phyloP scores from a whole-genome alignment of 192 early-diverging fungal genomes.

The Dispira parvispora region DNA sequence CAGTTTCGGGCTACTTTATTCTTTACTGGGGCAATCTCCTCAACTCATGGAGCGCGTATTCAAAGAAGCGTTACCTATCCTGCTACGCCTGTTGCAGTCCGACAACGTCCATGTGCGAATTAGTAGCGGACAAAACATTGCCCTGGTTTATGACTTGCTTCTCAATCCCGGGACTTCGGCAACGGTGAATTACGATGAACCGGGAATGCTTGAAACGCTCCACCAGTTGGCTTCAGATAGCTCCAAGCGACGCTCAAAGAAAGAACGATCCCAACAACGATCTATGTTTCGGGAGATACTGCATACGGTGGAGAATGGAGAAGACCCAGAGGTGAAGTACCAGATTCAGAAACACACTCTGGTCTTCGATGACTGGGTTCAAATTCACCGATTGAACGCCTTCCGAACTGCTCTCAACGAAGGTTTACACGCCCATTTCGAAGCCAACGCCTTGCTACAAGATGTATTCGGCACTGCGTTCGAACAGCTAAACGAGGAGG shows the following conservation, averaged over 20 bases:
- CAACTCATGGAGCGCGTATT: neutral
- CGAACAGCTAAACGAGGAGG: too few species aligned
- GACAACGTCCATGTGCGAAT: constrained; percentile 33
- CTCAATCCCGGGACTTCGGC: neutral
- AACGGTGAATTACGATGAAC: neutral
- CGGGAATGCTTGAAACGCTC: constrained; percentile 23
- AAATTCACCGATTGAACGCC: constrained; percentile 7
- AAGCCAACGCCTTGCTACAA: constrained; percentile 1
- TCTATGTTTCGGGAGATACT: constrained; percentile 40
- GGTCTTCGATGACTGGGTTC: constrained; percentile 10
- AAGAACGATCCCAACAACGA: constrained; percentile 34
- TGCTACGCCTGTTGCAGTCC: constrained; percentile 30
- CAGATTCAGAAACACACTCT: neutral
- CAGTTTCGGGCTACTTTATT: constrained; percentile 2
- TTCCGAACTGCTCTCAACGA: constrained; percentile 9
- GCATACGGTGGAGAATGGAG: constrained; percentile 33
- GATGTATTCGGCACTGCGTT: constrained; percentile 8
- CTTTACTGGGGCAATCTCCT: neutral
- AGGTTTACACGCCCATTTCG: neutral
- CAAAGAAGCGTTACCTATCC: constrained; percentile 2
- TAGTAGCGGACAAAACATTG: constrained; percentile 42
- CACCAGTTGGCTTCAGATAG: constrained; percentile 32
- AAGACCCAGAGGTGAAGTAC: constrained; percentile 17
- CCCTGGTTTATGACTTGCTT: constrained; percentile 36
- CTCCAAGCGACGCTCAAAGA: constrained; percentile 29